Percentiles rank a stretch among this genome's conserved stretches.
Evolutionary conservation across 371 early-diverging fungal genomes (phyloP).

Genomic region (Nematocida displodere): DNA sequence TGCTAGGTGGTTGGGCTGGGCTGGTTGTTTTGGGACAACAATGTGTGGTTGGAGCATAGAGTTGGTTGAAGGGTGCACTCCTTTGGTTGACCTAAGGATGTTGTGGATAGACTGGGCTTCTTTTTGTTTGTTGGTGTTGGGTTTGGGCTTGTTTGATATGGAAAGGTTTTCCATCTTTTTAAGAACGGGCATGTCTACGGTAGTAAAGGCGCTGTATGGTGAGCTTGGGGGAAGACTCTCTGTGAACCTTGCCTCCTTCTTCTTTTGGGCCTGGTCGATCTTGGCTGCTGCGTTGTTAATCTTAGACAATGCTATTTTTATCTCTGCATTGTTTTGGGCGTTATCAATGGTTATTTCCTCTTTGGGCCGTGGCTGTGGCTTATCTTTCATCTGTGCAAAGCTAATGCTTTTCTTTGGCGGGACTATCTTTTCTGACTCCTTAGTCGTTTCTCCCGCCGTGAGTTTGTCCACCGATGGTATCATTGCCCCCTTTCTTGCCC

Average conservation of each 20-base stretch:
- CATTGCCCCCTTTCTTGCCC: conserved; percentile 10
- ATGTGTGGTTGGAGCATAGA: too few species aligned
- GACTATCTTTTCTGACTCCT: background rate
- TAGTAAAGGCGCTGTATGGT: conserved; percentile 23
- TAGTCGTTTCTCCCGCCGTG: background rate
- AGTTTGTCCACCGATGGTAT: background rate
- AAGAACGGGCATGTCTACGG: conserved; percentile 21
- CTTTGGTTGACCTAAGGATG: too few species aligned
- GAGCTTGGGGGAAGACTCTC: too few species aligned
- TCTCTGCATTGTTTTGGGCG: background rate
- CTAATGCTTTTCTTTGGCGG: background rate
- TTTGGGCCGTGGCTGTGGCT: background rate
- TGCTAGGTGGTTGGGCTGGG: too few species aligned
- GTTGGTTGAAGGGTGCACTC: too few species aligned
- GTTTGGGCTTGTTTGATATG: background rate
- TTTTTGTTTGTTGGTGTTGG: too few species aligned
- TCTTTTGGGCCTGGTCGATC: conserved; percentile 24
- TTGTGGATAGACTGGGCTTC: too few species aligned
- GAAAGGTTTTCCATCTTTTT: background rate
- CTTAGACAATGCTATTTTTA: conserved; percentile 11
- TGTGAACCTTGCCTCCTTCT: too few species aligned
- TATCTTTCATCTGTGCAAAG: background rate
- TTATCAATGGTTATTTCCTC: conserved; percentile 40
- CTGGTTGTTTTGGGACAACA: too few species aligned
- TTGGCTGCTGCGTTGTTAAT: conserved; percentile 15